Evolutionary conservation across 768 basidiomycete species (phyloP), one percentile per base, ranked within the genome.

Genomic region (Chalciporus piperatus): DNA sequence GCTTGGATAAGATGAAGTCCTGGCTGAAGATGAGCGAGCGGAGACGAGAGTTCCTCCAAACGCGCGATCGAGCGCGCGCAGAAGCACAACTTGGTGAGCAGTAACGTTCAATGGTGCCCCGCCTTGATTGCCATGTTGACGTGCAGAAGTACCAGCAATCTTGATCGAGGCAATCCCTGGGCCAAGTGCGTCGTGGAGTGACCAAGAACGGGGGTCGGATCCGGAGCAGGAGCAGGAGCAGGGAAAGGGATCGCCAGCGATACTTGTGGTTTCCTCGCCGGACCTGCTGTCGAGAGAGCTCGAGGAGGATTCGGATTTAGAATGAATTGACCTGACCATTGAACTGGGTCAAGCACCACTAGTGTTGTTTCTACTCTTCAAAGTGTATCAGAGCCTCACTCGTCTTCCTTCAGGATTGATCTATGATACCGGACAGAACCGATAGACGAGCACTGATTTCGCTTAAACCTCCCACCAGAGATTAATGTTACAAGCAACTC

Each of bases 1-100:
- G 91, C 62, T 69, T 95, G 40, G 94, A 96, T 68, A 81, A 85
- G 45, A 89, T 95, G 12, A 80, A 84, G 38, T 92, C 91, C 0
- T 66, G 93, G 44, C 71, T 97, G n/a, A 77, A 78, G 51, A 87
- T 85, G 48, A 87, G 92, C 41, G 81, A 84, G 7, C 79, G 78
- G 55, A 83, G 92, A 6, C 78, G 87, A 37, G 76, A 82, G 49
- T 92, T 85, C 71, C 62, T 89, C 40, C 78, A 73, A 1, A 55
- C 73, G 50, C 70, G 76, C 46, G 80, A 83, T 54, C 65, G 74
- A 47, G 71, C 69, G 28, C 64, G 69, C 58, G 67, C 72, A 39
- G 72, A 73, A 23, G 71, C 73, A 54, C 63, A 71, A 62, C n/a
- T n/a, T n/a, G 80, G 80, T 79, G 54, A 53, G 43, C 28, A 9